These are phyloP conservation scores for Hemisphaericaspora subhashii DNA, from an alignment of 1,139 yeast species.

Conservation along the genomic window DNA sequence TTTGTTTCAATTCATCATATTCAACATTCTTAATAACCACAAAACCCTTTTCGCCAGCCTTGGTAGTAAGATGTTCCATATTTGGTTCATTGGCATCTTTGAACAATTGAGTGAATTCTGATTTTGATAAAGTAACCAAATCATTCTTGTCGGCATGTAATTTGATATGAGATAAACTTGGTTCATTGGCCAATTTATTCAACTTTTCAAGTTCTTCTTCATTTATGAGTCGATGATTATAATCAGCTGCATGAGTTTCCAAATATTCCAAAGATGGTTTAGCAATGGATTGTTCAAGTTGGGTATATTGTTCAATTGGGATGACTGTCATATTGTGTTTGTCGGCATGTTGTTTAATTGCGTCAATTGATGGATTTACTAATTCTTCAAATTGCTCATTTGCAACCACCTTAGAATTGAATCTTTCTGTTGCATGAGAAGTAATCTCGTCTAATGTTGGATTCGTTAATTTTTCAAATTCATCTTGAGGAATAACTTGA, in stretches of 20 bases:
- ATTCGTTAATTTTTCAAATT: constrained; percentile 10
- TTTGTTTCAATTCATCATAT: constrained; percentile 12
- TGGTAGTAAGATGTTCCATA: constrained; percentile 23
- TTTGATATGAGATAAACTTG: constrained; percentile 35
- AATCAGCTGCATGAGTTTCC: constrained; percentile 16
- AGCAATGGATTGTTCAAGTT: constrained; percentile 16
- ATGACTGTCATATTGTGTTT: constrained; percentile 15
- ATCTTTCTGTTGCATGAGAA: constrained; percentile 15
- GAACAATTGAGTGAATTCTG: constrained; percentile 38
- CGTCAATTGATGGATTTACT: constrained; percentile 21
- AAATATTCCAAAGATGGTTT: constrained; percentile 28
- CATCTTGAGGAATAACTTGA: constrained; percentile 11
- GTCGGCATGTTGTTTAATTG: constrained; percentile 20
- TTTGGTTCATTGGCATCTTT: constrained; percentile 37
- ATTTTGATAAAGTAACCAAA: constrained; percentile 34
- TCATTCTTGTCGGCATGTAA: constrained; percentile 35
- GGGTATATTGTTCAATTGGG: constrained; percentile 16
- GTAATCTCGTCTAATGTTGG: constrained; percentile 7
- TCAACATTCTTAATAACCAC: constrained; percentile 26
- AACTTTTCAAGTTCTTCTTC: constrained; percentile 20
- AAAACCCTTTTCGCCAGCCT: constrained; percentile 19
- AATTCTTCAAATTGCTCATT: constrained; percentile 17
- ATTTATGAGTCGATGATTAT: constrained; percentile 13
- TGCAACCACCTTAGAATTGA: constrained; percentile 17
- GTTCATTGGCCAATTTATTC: constrained; percentile 28